Evolutionary conservation across 2,329 filamentous ascomycete genomes (phyloP), one percentile per base, ranked within the genome.

Genomic region (Rosellinia necatrix): DNA sequence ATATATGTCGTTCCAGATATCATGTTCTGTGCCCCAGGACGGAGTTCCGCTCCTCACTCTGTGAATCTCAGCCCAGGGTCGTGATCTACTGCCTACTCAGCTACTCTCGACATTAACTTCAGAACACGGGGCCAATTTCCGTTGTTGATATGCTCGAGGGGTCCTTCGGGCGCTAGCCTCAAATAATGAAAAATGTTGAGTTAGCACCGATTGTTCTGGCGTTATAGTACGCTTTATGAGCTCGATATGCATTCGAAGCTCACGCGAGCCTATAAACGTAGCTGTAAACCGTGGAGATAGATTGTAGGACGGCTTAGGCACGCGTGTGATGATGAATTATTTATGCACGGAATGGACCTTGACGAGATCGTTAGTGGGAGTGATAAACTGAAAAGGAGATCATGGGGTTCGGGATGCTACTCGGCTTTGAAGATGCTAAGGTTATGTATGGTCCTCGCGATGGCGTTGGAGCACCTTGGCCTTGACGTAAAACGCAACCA

Each of bases 211-310:
- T 67, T 71, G 66, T 62, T 72, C 66, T 32, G 68, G 65, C 42
- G 32, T 54, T 60, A 71, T 66, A 47, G 64, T 64, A 27, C 35
- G 44, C 56, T 69, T 61, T 55, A 59, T 49, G 24, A 74, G 61
- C 24, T 72, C 64, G 44, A 71, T 56, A 51, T 71, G 68, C 63
- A 73, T 69, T 62, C 70, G 71, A 66, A 75, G 68, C 30, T 64
- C 60, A 65, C 58, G 63, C 41, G 66, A 67, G 41, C 61, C 56
- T 47, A 58, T 32, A 65, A 74, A 68, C 25, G 73, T 66, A 34
- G 59, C 59, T 63, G 65, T 64, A 52, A 75, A 64, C 47, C 63
- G 64, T 60, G 64, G 59, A 25, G 67, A 72, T 34, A 69, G 59
- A 54, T 73, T 54, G 54, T 67, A 74, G 54, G 70, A 66, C 12